Percentiles rank a stretch among this genome's conserved stretches.
Evolutionary conservation across 768 basidiomycete species (phyloP).

Genomic region (Boletus insuetus): DNA sequence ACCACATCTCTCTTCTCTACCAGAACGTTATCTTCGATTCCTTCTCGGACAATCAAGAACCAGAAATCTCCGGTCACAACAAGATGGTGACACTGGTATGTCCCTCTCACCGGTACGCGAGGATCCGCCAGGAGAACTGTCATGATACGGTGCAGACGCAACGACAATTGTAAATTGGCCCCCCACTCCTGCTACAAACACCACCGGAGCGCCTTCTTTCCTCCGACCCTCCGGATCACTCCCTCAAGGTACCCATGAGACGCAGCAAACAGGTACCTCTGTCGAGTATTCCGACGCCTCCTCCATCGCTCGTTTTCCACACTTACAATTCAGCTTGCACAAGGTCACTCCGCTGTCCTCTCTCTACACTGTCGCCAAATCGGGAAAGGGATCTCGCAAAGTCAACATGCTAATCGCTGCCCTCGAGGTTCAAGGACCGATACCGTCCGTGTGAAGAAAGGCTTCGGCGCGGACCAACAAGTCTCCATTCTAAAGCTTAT

Average conservation of each 20-base stretch:
- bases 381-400: slow-evolving; percentile 42
- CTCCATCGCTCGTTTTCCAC: slow-evolving; percentile 71
- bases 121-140: background rate
- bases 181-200: too few relatives aligned
- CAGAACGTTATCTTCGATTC: too few relatives aligned
- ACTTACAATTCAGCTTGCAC: slow-evolving; percentile 74
- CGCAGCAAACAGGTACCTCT: slow-evolving; percentile 46
- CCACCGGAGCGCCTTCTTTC: too few relatives aligned
- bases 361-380: slow-evolving; percentile 29
- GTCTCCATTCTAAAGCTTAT: slow-evolving; percentile 68
- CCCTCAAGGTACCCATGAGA: slow-evolving; percentile 34
- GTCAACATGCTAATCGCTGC: slow-evolving; percentile 61
- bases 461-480: slow-evolving; percentile 65
- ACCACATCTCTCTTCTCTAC: too few relatives aligned
- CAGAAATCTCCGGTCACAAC: too few relatives aligned
- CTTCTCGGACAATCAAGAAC: too few relatives aligned
- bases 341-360: slow-evolving; percentile 49
- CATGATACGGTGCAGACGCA: too few relatives aligned
- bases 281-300: slow-evolving; percentile 69
- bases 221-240: slow-evolving; percentile 27
- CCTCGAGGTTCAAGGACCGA: slow-evolving; percentile 80
- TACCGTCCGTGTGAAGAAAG: slow-evolving; percentile 62
- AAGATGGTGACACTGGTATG: slow-evolving; percentile 19
- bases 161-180: too few relatives aligned
- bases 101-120: background rate